Evolutionary conservation across 2,329 filamentous ascomycete species (phyloP).

Genomic region (Trichothecium roseum): DNA sequence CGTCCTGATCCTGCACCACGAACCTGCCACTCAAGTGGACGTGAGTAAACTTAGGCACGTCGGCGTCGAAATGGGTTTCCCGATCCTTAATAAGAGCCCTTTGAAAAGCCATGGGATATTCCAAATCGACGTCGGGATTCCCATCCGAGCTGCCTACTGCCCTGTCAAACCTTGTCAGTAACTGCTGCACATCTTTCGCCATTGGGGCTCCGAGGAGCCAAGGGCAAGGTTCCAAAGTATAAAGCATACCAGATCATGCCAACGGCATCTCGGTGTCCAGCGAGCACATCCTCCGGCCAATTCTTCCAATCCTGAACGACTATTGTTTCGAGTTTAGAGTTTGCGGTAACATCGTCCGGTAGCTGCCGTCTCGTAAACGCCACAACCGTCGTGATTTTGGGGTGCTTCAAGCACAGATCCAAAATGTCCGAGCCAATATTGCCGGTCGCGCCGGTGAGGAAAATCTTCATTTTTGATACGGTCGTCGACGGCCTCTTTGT

Average conservation of each 20-base stretch:
- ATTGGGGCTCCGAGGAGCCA: no score
- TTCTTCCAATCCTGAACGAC: conserved; percentile 12
- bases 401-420: conserved; percentile 19
- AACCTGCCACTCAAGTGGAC: conserved; percentile 23
- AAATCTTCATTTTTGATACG: conserved; percentile 20
- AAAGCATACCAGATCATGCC: conserved; percentile 17
- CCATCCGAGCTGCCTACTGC: not conserved
- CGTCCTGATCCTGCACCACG: conserved; percentile 19
- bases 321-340: conserved; percentile 13
- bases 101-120: not conserved
- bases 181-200: not conserved
- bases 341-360: conserved; percentile 2
- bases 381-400: conserved; percentile 16
- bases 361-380: conserved; percentile 19
- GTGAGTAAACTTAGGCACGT: conserved; percentile 13
- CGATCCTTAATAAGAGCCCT: not conserved
- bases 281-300: conserved; percentile 14
- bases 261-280: conserved; percentile 13
- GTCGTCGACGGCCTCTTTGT: no score
- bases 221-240: no score
- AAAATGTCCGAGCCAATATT: conserved; percentile 21
- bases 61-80: not conserved
- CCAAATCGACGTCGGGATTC: not conserved
- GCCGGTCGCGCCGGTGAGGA: conserved; percentile 22
- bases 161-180: not conserved